Conservation (phyloP, 768 basidiomycete genomes). For the Suillus fuscotomentosus region DNA sequence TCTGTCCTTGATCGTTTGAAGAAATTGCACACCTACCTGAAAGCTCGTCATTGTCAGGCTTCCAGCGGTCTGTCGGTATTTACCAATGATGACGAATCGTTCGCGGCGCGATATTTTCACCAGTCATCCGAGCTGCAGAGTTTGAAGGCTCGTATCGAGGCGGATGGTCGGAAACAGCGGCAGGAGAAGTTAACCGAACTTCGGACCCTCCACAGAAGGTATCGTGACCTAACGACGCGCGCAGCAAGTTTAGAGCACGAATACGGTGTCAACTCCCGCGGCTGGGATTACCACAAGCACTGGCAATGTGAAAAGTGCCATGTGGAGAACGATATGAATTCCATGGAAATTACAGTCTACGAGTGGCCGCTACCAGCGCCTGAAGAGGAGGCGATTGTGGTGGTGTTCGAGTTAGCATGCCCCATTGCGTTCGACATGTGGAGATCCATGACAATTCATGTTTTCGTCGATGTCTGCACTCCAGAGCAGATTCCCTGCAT, state of each 20-base stretch:
- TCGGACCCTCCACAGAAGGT: too few species aligned
- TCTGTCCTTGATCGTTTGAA: constrained; percentile 27
- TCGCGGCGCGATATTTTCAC: constrained; percentile 37
- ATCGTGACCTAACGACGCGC: too few species aligned
- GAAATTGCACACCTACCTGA: constrained; percentile 30
- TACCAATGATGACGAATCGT: constrained; percentile 13
- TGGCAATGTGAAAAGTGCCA: constrained; percentile 29
- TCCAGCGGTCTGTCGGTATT: constrained; percentile 26
- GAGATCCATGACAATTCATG: constrained; percentile 39
- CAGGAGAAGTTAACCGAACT: constrained; percentile 16
- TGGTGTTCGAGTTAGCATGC: constrained; percentile 43
- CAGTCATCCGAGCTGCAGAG: constrained; percentile 18
- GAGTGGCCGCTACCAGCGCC: constrained; percentile 47
- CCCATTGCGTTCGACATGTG: constrained; percentile 42
- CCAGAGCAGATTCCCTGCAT: constrained; percentile 1
- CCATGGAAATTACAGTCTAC: constrained; percentile 33
- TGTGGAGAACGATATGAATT: constrained; percentile 15
- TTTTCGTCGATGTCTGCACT: constrained; percentile 37
- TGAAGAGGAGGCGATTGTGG: constrained; percentile 19
- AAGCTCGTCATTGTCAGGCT: constrained; percentile 22
- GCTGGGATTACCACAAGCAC: neutral
- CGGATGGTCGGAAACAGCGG: constrained; percentile 20
- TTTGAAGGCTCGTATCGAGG: constrained; percentile 31
- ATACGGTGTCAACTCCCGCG: neutral
- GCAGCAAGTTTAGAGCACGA: neutral